Percentiles rank a stretch among this genome's conserved stretches.
phyloP scores from a whole-genome alignment of 2,329 filamentous ascomycete genomes.

The Xylariaceae sp. region DNA sequence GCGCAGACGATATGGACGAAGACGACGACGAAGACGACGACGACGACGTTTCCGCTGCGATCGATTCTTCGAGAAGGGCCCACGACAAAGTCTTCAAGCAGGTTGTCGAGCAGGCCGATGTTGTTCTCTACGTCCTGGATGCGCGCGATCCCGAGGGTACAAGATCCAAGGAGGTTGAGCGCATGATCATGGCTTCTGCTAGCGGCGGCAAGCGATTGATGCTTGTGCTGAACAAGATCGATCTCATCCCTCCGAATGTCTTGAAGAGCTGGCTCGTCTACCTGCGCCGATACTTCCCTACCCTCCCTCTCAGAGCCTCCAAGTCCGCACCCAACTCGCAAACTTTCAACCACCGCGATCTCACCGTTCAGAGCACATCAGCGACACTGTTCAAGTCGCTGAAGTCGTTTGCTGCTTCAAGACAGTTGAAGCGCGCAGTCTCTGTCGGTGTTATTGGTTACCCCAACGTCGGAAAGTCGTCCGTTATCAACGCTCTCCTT shows the following conservation, averaged over 20 bases:
- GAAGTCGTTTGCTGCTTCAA: slow-evolving; percentile 78
- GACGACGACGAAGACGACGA: slow-evolving; percentile 49
- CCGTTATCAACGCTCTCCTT: slow-evolving; percentile 89
- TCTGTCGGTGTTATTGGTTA: slow-evolving; percentile 93
- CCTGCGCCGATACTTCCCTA: slow-evolving; percentile 85
- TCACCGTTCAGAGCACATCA: slow-evolving; percentile 82
- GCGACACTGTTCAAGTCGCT: slow-evolving; percentile 80
- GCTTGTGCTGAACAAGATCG: slow-evolving; percentile 91
- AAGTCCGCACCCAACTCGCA: slow-evolving; percentile 77
- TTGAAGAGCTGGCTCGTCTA: slow-evolving; percentile 81
- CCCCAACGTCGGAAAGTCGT: slow-evolving; percentile 94
- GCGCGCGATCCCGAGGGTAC: slow-evolving; percentile 89
- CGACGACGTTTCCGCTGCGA: slow-evolving; percentile 46
- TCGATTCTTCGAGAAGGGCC: slow-evolving; percentile 68
- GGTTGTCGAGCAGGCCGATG: slow-evolving; percentile 82
- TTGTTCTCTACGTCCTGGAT: slow-evolving; percentile 88
- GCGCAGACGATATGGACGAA: slow-evolving; percentile 53
- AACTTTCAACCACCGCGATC: slow-evolving; percentile 85
- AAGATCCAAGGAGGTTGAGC: slow-evolving; percentile 83
- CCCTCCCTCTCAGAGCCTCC: slow-evolving; percentile 80
- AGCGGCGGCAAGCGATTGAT: slow-evolving; percentile 81
- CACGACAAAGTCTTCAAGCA: slow-evolving; percentile 97
- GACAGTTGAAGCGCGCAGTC: slow-evolving; percentile 81
- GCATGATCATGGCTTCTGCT: slow-evolving; percentile 83
- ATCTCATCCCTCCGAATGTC: slow-evolving; percentile 75